Conservation (phyloP, 2,329 filamentous ascomycete species). For the Colletotrichum sidae region DNA sequence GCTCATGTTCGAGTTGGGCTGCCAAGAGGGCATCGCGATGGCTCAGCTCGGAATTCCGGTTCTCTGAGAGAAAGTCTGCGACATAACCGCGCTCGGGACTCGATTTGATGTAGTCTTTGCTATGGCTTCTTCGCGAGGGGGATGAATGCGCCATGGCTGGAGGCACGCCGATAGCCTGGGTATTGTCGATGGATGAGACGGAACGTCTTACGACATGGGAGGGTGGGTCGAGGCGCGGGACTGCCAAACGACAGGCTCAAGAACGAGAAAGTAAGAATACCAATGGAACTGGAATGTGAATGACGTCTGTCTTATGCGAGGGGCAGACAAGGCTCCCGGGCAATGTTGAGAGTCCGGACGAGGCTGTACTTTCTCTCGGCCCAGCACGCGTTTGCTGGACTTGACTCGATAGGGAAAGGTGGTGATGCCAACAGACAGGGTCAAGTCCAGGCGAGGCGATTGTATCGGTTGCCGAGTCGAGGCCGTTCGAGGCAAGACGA, state of each 20-base stretch:
- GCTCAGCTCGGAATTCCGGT: slow-evolving; percentile 70
- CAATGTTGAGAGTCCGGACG: slow-evolving; percentile 24
- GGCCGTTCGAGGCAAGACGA: too few species aligned
- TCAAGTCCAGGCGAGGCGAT: slow-evolving; percentile 11
- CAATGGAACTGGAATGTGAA: neutral
- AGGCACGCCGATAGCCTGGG: slow-evolving; percentile 17
- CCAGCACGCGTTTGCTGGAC: slow-evolving; percentile 8
- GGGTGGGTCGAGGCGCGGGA: slow-evolving; percentile 27
- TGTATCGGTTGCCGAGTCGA: too few species aligned
- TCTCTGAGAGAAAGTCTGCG: slow-evolving; percentile 70
- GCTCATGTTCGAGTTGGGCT: slow-evolving; percentile 74
- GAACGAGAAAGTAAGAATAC: slow-evolving; percentile 1
- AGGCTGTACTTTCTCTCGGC: slow-evolving; percentile 29
- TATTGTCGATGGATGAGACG: slow-evolving; percentile 23
- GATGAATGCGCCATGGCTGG: slow-evolving; percentile 57
- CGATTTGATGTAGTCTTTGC: slow-evolving; percentile 49
- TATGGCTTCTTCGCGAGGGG: slow-evolving; percentile 49
- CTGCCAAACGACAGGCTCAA: slow-evolving; percentile 12
- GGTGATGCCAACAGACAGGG: slow-evolving; percentile 9
- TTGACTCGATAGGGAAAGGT: slow-evolving; percentile 5
- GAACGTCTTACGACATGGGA: slow-evolving; percentile 29
- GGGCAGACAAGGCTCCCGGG: slow-evolving; percentile 23
- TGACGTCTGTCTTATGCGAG: slow-evolving; percentile 22
- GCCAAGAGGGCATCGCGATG: slow-evolving; percentile 75
- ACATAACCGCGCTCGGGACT: slow-evolving; percentile 61